These are phyloP conservation scores for Diplodia corticola DNA, from an alignment of 2,329 filamentous ascomycete genomes.

Conservation along the genomic window DNA sequence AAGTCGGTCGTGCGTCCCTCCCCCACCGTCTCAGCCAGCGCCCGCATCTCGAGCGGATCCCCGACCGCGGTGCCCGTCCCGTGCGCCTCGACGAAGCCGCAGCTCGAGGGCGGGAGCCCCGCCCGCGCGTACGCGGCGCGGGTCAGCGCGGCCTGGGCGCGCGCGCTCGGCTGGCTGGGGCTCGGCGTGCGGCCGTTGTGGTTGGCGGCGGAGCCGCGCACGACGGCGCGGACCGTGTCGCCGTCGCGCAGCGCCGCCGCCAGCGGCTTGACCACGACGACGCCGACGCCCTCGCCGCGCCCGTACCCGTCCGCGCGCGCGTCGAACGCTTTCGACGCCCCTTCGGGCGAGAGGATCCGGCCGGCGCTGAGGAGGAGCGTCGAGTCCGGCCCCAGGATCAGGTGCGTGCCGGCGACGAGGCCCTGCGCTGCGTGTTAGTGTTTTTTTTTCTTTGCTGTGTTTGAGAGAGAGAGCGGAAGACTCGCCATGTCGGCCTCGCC, in stretches of 20 bases:
- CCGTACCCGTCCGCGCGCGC: constrained; percentile 63
- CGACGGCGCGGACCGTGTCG: constrained; percentile 52
- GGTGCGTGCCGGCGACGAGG: not conserved
- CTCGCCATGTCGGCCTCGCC: constrained; percentile 42
- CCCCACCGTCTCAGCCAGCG: constrained; percentile 17
- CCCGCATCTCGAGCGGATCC: constrained; percentile 32
- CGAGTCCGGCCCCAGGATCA: constrained; percentile 22
- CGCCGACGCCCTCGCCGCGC: constrained; percentile 62
- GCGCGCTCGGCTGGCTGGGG: constrained; percentile 59
- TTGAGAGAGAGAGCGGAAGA: too few species aligned
- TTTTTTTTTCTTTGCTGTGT: too few species aligned
- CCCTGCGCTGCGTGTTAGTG: constrained; percentile 2
- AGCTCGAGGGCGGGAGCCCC: constrained; percentile 30
- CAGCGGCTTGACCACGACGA: constrained; percentile 59
- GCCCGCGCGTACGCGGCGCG: constrained; percentile 38
- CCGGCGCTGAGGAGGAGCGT: constrained; percentile 27
- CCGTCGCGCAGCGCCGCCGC: constrained; percentile 58
- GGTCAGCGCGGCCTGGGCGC: constrained; percentile 43
- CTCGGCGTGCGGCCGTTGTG: constrained; percentile 53
- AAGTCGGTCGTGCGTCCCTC: constrained; percentile 8
- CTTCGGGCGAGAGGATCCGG: constrained; percentile 34
- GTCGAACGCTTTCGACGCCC: constrained; percentile 47
- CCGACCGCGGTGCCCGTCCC: constrained; percentile 62
- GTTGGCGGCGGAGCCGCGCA: constrained; percentile 44
- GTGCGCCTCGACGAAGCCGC: constrained; percentile 36